phyloP scores from a whole-genome alignment of 2,329 filamentous ascomycete genomes.

The Conoideocrella luteorostrata region DNA sequence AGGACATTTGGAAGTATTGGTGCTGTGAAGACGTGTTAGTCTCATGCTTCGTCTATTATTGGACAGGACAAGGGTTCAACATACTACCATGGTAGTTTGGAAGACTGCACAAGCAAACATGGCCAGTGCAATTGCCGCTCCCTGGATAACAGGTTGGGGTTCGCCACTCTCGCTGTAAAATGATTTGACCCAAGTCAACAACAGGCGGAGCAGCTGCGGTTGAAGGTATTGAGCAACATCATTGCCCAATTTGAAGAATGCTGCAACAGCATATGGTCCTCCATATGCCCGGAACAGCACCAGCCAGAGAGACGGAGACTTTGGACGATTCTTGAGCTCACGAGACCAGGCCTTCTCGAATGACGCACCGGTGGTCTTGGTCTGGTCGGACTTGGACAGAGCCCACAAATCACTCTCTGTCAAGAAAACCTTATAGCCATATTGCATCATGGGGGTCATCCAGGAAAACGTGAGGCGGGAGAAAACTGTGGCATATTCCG shows the following conservation, averaged over 20 bases:
- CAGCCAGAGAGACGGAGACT: constrained; percentile 65
- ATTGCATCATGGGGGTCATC: constrained; percentile 98
- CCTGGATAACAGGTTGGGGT: constrained; percentile 74
- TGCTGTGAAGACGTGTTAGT: constrained; percentile 38
- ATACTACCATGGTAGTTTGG: constrained; percentile 74
- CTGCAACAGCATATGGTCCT: constrained; percentile 72
- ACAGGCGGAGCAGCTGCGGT: constrained; percentile 76
- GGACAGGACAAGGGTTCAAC: constrained; percentile 15
- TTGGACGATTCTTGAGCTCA: constrained; percentile 63
- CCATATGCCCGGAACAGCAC: constrained; percentile 81
- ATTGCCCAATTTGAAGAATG: constrained; percentile 82
- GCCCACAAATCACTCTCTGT: constrained; percentile 97
- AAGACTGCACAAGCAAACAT: constrained; percentile 87
- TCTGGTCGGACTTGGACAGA: constrained; percentile 72
- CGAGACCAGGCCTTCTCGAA: constrained; percentile 72
- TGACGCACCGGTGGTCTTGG: constrained; percentile 60
- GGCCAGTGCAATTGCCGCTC: constrained; percentile 77
- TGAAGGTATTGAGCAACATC: constrained; percentile 83
- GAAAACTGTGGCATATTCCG: constrained; percentile 91
- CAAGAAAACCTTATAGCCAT: constrained; percentile 84
- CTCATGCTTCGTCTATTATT: neutral
- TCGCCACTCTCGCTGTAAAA: constrained; percentile 49
- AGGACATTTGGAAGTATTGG: constrained; percentile 94
- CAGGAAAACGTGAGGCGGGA: constrained; percentile 90
- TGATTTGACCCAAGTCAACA: constrained; percentile 81